Evolutionary conservation across 192 early-diverging fungal species (phyloP).

Genomic region (Lunasporangiospora selenospora): DNA sequence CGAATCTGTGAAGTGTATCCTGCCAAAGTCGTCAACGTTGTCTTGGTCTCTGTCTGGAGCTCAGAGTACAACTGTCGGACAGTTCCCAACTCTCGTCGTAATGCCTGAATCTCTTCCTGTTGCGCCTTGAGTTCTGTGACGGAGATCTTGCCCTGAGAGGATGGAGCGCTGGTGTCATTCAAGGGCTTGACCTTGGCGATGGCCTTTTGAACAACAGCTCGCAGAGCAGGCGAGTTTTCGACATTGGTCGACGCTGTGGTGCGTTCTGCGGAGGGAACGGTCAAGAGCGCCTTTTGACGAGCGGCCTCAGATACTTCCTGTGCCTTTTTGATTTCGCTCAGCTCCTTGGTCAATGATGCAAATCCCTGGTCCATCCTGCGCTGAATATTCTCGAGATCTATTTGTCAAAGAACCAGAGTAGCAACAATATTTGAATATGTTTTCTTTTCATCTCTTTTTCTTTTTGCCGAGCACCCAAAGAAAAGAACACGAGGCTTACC

Average conservation of each 20-base stretch:
- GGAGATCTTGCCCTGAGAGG: conserved; percentile 8
- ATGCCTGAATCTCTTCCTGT: conserved; percentile 52
- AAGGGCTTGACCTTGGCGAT: conserved; percentile 25
- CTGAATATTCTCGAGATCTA: conserved; percentile 54
- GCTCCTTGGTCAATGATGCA: conserved; percentile 46
- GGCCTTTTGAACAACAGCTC: conserved; percentile 33
- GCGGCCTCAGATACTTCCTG: conserved; percentile 20
- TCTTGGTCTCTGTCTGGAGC: conserved; percentile 52
- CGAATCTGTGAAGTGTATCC: conserved; percentile 46
- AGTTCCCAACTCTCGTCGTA: conserved; percentile 56
- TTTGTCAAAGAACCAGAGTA: not conserved
- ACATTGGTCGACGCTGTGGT: not conserved
- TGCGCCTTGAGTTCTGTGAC: conserved; percentile 46
- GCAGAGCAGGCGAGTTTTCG: conserved; percentile 10
- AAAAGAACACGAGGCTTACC: conserved; percentile 44
- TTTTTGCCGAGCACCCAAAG: not conserved
- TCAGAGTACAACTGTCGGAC: conserved; percentile 60
- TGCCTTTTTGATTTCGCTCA: conserved; percentile 50
- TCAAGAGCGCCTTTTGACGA: conserved; percentile 25
- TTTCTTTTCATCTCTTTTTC: conserved; percentile 12
- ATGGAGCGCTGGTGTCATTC: not conserved
- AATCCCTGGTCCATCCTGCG: conserved; percentile 51
- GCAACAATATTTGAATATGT: conserved; percentile 1
- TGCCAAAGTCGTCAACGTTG: conserved; percentile 47
- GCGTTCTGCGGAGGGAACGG: conserved; percentile 10